Conservation (phyloP, 2,329 filamentous ascomycete genomes). For the Apiospora kogelbergensis region DNA sequence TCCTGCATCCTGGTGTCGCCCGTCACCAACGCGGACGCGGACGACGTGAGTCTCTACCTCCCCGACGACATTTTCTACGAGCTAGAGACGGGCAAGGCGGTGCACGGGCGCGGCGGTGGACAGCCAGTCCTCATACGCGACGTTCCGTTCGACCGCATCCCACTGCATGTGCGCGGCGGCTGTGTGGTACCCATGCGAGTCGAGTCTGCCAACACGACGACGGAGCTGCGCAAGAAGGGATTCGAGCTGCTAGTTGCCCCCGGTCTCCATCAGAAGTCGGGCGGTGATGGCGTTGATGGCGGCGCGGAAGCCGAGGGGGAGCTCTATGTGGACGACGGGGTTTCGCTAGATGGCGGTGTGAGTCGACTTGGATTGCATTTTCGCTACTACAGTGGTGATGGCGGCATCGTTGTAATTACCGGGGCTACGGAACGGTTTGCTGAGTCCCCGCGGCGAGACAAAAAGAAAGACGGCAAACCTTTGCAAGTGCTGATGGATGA, state of each 20-base stretch:
- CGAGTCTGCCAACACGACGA: slow-evolving; percentile 50
- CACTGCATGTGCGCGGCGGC: slow-evolving; percentile 63
- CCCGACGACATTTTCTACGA: slow-evolving; percentile 53
- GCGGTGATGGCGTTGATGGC: background rate
- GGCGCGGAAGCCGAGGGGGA: background rate
- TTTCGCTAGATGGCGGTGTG: background rate
- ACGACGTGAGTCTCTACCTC: slow-evolving; percentile 47
- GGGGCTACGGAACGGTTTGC: background rate
- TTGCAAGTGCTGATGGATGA: background rate
- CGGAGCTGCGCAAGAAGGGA: slow-evolving; percentile 44
- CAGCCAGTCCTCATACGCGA: slow-evolving; percentile 20
- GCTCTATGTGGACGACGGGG: background rate
- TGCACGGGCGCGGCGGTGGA: slow-evolving; percentile 18
- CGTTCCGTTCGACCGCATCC: slow-evolving; percentile 48
- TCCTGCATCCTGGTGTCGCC: slow-evolving; percentile 48
- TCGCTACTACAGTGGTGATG: background rate
- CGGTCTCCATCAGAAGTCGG: slow-evolving; percentile 16
- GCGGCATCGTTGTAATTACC: background rate
- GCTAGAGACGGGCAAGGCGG: slow-evolving; percentile 27
- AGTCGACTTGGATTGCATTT: background rate
- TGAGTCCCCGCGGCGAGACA: background rate
- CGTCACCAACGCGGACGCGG: slow-evolving; percentile 44
- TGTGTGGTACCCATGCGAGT: slow-evolving; percentile 57
- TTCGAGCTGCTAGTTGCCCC: slow-evolving; percentile 50
- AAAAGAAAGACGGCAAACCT: background rate